Evolutionary conservation across 2,329 filamentous ascomycete species (phyloP).

Genomic region (Aspergillus versicolor): DNA sequence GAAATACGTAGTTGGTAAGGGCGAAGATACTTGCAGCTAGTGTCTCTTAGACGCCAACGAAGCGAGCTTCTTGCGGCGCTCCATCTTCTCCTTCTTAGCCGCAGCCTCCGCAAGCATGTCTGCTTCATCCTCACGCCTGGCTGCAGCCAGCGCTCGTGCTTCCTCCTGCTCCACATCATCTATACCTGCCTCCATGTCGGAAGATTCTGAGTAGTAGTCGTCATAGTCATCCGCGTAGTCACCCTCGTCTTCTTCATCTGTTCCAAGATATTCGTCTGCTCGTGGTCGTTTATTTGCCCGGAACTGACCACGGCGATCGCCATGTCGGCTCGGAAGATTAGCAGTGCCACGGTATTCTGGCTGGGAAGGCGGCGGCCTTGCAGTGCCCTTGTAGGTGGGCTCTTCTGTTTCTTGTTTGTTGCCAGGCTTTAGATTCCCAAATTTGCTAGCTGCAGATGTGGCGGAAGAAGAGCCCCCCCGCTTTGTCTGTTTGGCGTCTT

Average conservation of each 20-base stretch:
- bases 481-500: constrained; percentile 33
- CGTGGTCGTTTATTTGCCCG: constrained; percentile 26
- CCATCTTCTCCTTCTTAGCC: constrained; percentile 48
- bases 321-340: constrained; percentile 31
- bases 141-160: constrained; percentile 38
- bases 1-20: not conserved
- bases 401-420: constrained; percentile 35
- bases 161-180: constrained; percentile 49
- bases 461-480: constrained; percentile 24
- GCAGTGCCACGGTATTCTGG: constrained; percentile 44
- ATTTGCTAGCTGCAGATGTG: constrained; percentile 20
- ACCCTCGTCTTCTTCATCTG: constrained; percentile 50
- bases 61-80: constrained; percentile 43
- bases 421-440: constrained; percentile 18
- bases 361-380: constrained; percentile 28
- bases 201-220: constrained; percentile 47
- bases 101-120: constrained; percentile 44
- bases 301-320: constrained; percentile 28
- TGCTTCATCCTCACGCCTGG: constrained; percentile 48
- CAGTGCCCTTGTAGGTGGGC: constrained; percentile 40
- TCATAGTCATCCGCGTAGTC: constrained; percentile 41
- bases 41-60: constrained; percentile 38
- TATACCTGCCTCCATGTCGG: constrained; percentile 53
- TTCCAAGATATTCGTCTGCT: constrained; percentile 46
- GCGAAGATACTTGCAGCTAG: constrained; percentile 10